Conservation (phyloP, 108 stramenopile species). For the Pseudonitzschia delicatissima region DNA sequence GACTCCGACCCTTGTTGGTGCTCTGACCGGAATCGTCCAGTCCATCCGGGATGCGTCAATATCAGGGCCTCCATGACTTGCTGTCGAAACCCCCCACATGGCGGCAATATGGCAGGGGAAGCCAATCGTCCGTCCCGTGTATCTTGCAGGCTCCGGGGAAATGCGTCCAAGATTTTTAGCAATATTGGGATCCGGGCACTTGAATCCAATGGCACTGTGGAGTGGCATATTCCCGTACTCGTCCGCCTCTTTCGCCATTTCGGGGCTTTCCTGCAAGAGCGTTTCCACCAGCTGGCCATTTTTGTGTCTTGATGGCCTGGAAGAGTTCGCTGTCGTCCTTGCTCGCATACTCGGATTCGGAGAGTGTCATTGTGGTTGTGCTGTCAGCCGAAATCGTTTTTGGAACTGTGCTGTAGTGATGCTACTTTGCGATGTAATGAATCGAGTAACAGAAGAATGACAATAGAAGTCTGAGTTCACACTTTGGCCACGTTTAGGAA, state of each 20-base stretch:
- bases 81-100: constrained; percentile 37
- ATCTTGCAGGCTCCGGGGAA: constrained; percentile 43
- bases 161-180: constrained; percentile 43
- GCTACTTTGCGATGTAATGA: too few relatives aligned
- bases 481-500: too few relatives aligned
- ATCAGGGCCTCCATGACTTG: constrained; percentile 38
- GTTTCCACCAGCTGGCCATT: constrained; percentile 9
- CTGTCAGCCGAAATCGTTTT: too few relatives aligned
- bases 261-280: neutral
- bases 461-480: too few relatives aligned
- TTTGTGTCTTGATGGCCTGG: constrained; percentile 14
- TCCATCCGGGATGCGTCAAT: constrained; percentile 23
- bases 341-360: constrained; percentile 6
- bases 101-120: constrained; percentile 63
- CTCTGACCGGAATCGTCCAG: constrained; percentile 32
- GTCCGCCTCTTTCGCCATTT: constrained; percentile 9
- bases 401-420: too few relatives aligned
- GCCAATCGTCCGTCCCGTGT: constrained; percentile 57
- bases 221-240: constrained; percentile 38
- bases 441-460: too few relatives aligned
- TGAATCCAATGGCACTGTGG: constrained; percentile 57
- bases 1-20: constrained; percentile 38
- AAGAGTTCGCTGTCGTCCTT: constrained; percentile 12
- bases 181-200: constrained; percentile 54
- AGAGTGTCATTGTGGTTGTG: constrained; percentile 18